phyloP scores from a whole-genome alignment of 75 land plant species.

The Azolla pinnata region DNA sequence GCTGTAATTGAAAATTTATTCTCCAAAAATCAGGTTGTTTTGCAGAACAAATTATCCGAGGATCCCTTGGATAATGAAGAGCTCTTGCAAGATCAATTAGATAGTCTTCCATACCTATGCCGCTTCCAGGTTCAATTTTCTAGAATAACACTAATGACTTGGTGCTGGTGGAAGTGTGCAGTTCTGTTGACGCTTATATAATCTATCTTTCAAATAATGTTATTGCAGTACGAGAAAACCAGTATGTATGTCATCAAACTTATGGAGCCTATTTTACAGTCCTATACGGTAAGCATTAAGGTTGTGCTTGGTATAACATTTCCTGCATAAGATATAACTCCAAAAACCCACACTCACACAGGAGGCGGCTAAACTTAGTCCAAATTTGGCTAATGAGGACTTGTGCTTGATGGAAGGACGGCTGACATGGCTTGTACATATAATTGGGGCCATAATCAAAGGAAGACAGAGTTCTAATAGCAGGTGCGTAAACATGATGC shows the following conservation, averaged over 20 bases:
- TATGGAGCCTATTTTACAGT: conserved; percentile 79
- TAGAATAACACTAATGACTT: conserved; percentile 1
- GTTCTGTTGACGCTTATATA: not conserved
- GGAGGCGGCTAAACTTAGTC: conserved; percentile 60
- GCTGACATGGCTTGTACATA: conserved; percentile 90
- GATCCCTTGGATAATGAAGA: conserved; percentile 92
- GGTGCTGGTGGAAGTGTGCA: too few relatives aligned
- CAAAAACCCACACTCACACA: conserved; percentile 4
- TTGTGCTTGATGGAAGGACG: conserved; percentile 75
- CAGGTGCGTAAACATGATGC: conserved; percentile 31
- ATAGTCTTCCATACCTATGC: conserved; percentile 77
- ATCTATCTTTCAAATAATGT: conserved; percentile 4
- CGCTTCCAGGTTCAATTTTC: conserved; percentile 55
- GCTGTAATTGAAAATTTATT: conserved; percentile 3
- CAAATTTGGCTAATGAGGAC: conserved; percentile 34
- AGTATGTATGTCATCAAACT: conserved; percentile 64
- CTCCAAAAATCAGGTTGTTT: conserved; percentile 68
- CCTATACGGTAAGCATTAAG: conserved; percentile 45
- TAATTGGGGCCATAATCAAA: conserved; percentile 83
- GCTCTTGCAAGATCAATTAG: conserved; percentile 88
- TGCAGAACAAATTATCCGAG: conserved; percentile 65
- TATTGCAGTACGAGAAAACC: conserved; percentile 66
- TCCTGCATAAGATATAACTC: not conserved
- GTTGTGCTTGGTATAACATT: not conserved
- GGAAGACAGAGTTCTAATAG: conserved; percentile 56